These are phyloP conservation scores for Udeniomyces megalosporus DNA, from an alignment of 768 basidiomycete species.

Conservation along the genomic window DNA sequence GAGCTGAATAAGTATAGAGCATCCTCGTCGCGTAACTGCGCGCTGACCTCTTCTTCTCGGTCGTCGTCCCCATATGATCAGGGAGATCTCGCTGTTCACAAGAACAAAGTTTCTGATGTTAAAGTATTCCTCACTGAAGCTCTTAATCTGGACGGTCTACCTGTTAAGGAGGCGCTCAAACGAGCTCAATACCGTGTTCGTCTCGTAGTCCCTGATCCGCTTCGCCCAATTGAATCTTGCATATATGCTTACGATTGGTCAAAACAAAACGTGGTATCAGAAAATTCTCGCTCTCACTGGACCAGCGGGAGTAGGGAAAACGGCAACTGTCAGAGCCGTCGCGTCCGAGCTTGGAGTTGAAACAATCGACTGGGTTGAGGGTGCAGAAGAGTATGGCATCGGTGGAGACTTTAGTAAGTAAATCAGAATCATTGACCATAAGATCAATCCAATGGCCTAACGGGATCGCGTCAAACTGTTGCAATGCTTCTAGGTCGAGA, in stretches of 20 bases:
- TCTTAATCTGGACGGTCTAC: neutral
- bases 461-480: neutral
- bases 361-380: conserved; percentile 70
- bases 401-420: conserved; percentile 28
- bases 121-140: conserved; percentile 23
- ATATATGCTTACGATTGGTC: neutral
- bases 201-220: conserved; percentile 15
- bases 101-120: conserved; percentile 29
- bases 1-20: neutral
- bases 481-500: conserved; percentile 26
- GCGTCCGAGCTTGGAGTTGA: conserved; percentile 59
- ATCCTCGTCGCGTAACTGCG: neutral
- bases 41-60: neutral
- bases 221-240: neutral
- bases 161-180: conserved; percentile 24
- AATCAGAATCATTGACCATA: neutral
- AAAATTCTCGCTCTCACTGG: conserved; percentile 72
- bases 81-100: conserved; percentile 21
- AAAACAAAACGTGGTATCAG: conserved; percentile 37
- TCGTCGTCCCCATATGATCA: neutral
- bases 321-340: conserved; percentile 61
- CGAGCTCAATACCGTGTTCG: conserved; percentile 58
- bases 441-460: neutral
- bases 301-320: conserved; percentile 81
- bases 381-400: conserved; percentile 39